phyloP scores from a whole-genome alignment of 495 filamentous ascomycete genomes.

The Haplographium delicatum region DNA sequence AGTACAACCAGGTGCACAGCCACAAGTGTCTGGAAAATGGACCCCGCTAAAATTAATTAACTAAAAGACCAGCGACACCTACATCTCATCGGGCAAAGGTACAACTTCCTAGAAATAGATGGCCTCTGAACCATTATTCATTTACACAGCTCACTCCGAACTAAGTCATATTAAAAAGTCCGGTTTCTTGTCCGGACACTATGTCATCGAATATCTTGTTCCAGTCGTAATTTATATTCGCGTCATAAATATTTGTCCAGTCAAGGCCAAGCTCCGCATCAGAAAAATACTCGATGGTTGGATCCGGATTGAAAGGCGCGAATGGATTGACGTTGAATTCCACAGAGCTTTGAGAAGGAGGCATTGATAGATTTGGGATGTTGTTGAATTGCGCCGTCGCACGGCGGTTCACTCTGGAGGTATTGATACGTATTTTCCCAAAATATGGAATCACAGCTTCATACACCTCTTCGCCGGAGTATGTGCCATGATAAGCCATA shows the following conservation, averaged over 20 bases:
- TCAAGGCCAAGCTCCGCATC: constrained; percentile 13
- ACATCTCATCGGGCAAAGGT: too few relatives aligned
- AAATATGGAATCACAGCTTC: constrained; percentile 43
- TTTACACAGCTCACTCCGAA: too few relatives aligned
- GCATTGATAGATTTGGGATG: not conserved
- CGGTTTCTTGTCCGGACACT: too few relatives aligned
- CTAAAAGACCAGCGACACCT: not conserved
- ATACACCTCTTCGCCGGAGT: constrained; percentile 11
- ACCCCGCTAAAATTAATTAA: not conserved
- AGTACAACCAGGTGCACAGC: not conserved
- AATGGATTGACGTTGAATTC: constrained; percentile 12
- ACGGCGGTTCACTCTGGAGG: not conserved
- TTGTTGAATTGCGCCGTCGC: not conserved
- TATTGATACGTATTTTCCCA: constrained; percentile 25
- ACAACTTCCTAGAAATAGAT: too few relatives aligned
- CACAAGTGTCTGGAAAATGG: not conserved
- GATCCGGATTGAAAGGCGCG: constrained; percentile 3
- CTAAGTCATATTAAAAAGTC: too few relatives aligned
- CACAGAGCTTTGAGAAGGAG: not conserved
- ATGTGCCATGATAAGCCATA: constrained; percentile 11
- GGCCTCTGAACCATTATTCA: too few relatives aligned
- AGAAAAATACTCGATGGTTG: not conserved
- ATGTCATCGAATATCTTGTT: constrained; percentile 5
- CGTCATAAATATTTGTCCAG: constrained; percentile 9
- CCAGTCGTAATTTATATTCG: constrained; percentile 9